Conservation (phyloP, 129 eudicot genomes). For the Kitagawia praeruptora region DNA sequence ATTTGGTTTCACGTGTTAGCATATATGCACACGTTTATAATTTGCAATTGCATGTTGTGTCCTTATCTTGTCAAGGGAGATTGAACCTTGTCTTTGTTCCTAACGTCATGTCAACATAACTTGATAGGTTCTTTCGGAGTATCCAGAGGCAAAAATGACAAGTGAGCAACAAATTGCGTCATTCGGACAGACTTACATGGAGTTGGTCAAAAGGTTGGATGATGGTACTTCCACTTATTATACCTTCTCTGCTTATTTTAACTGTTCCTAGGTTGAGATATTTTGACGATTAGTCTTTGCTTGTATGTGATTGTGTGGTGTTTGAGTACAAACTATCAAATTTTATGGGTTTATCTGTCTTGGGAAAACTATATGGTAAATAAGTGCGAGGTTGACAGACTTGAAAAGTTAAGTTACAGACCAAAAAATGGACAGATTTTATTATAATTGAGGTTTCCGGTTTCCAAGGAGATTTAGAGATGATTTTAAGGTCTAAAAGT, state of each 20-base stretch:
- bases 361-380: neutral
- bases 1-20: neutral
- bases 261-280: neutral
- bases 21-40: neutral
- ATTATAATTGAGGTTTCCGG: too few relatives aligned
- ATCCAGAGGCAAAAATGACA: constrained; percentile 60
- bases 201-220: constrained; percentile 88
- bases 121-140: constrained; percentile 61
- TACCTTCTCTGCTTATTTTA: constrained; percentile 12
- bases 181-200: constrained; percentile 63
- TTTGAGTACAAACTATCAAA: neutral
- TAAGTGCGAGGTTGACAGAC: neutral
- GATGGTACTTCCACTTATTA: constrained; percentile 69
- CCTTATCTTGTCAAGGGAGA: neutral
- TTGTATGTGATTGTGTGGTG: neutral
- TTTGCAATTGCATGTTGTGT: neutral
- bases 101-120: neutral
- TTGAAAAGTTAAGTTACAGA: neutral
- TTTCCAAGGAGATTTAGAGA: too few relatives aligned
- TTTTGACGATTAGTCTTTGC: neutral
- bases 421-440: neutral
- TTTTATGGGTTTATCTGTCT: neutral
- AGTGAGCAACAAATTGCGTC: constrained; percentile 51
- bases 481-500: too few relatives aligned
- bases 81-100: constrained; percentile 3